phyloP scores from a whole-genome alignment of 2,329 filamentous ascomycete species.

The Meredithiella fracta region DNA sequence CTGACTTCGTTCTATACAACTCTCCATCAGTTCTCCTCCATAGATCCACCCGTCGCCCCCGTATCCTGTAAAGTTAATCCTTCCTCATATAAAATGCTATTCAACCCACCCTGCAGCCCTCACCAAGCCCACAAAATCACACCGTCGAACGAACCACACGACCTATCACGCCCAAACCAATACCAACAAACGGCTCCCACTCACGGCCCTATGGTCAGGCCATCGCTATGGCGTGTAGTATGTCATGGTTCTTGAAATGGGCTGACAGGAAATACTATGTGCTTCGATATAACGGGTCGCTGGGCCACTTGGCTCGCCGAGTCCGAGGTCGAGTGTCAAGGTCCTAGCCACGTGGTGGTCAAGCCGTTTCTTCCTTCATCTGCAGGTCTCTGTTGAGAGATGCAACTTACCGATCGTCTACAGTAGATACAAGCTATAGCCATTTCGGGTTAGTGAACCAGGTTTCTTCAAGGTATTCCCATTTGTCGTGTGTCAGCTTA shows the following conservation, averaged over 20 bases:
- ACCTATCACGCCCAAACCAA: too few species aligned
- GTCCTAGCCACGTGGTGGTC: background rate
- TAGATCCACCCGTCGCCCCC: background rate
- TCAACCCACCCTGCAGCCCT: background rate
- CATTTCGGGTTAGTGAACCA: too few species aligned
- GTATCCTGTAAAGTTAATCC: background rate
- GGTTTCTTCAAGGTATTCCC: conserved; percentile 19
- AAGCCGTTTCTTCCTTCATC: background rate
- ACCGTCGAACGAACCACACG: background rate
- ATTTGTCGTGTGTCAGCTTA: conserved; percentile 14
- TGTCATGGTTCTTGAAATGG: background rate
- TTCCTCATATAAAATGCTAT: background rate
- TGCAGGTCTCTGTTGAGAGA: background rate
- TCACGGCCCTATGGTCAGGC: too few species aligned
- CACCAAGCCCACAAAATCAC: background rate
- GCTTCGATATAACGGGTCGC: background rate
- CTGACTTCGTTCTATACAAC: background rate
- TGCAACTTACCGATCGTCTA: conserved; percentile 65
- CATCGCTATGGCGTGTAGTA: background rate
- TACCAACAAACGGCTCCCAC: too few species aligned
- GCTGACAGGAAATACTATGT: background rate
- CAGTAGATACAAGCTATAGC: conserved; percentile 70
- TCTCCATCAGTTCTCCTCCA: background rate
- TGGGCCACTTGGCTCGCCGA: too few species aligned
- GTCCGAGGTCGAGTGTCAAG: too few species aligned